These are phyloP conservation scores for Berkeleyomyces rouxiae DNA, from an alignment of 2,329 filamentous ascomycete genomes.

Conservation along the genomic window DNA sequence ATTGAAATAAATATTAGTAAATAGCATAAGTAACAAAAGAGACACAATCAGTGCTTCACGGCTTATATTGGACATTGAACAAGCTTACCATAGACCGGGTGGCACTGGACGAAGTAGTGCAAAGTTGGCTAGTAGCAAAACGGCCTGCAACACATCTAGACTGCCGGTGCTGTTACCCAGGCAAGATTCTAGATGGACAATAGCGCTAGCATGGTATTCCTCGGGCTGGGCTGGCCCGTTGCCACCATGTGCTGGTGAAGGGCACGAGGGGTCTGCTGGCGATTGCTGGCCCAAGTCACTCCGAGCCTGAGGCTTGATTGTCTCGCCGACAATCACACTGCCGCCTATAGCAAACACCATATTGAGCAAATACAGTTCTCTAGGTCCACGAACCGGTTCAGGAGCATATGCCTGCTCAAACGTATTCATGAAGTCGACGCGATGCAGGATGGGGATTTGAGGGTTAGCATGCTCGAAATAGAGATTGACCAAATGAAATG, in stretches of 20 bases:
- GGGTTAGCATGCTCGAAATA: constrained; percentile 97
- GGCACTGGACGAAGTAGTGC: constrained; percentile 80
- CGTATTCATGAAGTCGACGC: constrained; percentile 75
- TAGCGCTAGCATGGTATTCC: constrained; percentile 89
- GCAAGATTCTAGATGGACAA: constrained; percentile 78
- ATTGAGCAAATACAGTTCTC: constrained; percentile 85
- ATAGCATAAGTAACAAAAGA: constrained; percentile 6
- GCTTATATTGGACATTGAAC: background rate
- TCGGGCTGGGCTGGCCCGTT: constrained; percentile 57
- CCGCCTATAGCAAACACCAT: constrained; percentile 95
- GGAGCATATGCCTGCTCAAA: constrained; percentile 67
- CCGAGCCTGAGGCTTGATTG: constrained; percentile 30
- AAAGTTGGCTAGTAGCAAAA: constrained; percentile 78
- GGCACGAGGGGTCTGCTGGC: constrained; percentile 16
- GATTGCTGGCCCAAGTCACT: constrained; percentile 18
- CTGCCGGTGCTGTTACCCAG: constrained; percentile 75
- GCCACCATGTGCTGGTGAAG: constrained; percentile 12
- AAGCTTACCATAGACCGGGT: constrained; percentile 62
- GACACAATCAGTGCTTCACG: background rate
- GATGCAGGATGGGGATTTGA: constrained; percentile 83
- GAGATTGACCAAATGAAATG: constrained; percentile 53
- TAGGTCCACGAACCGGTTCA: constrained; percentile 48
- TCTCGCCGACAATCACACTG: constrained; percentile 69
- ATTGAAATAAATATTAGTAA: constrained; percentile 1
- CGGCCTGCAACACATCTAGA: constrained; percentile 83